Evolutionary conservation across 2,329 filamentous ascomycete species (phyloP).

Genomic region (Ustulina deusta): DNA sequence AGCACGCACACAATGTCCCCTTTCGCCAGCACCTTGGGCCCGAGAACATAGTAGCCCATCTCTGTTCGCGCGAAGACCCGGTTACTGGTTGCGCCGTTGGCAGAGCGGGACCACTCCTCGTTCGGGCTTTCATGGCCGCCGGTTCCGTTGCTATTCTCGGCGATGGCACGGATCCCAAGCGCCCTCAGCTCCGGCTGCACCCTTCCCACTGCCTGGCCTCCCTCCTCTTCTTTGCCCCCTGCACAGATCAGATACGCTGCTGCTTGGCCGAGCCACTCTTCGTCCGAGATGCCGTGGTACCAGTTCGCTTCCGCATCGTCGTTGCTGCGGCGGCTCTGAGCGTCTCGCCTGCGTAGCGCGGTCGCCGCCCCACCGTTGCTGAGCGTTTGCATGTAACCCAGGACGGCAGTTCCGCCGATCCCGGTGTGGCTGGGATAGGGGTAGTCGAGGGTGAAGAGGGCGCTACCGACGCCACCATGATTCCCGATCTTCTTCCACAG

Average conservation of each 20-base stretch:
- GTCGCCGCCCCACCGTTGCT: not conserved
- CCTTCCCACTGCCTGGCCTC: not conserved
- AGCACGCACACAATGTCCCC: not conserved
- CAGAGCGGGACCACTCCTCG: not conserved
- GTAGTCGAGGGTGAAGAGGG: not conserved
- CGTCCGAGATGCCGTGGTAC: not conserved
- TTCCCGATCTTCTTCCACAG: not conserved
- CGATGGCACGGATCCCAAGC: not conserved
- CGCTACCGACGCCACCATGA: not conserved
- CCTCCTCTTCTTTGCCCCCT: not conserved
- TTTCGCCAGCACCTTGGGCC: not conserved
- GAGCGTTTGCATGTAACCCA: constrained; percentile 10
- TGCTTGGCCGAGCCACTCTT: not conserved
- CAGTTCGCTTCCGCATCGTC: not conserved
- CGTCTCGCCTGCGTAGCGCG: constrained; percentile 5
- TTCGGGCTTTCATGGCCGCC: not conserved
- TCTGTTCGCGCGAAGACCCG: not conserved
- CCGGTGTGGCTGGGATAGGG: not conserved
- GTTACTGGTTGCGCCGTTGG: not conserved
- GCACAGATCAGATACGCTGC: not conserved
- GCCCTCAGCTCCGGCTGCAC: not conserved
- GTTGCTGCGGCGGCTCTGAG: not conserved
- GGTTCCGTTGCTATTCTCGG: not conserved
- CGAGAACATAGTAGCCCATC: constrained; percentile 8
- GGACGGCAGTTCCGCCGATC: not conserved